Evolutionary conservation across 768 basidiomycete genomes (phyloP).

Genomic region (Lentinus tigrinus): DNA sequence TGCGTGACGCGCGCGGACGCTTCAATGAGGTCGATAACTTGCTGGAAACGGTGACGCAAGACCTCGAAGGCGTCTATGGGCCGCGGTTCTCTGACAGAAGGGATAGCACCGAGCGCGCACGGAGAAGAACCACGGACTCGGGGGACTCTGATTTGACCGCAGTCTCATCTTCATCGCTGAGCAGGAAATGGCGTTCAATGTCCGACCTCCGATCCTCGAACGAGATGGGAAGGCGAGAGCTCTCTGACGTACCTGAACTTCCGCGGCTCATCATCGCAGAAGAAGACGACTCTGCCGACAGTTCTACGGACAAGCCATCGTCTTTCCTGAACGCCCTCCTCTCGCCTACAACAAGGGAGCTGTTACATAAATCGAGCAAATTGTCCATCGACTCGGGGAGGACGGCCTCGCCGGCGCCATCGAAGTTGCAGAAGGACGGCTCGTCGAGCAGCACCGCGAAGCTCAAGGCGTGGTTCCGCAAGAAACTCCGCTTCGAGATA

Average conservation of each 20-base stretch:
- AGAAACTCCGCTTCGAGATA: conserved; percentile 41
- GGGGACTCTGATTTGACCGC: conserved; percentile 62
- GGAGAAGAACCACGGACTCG: conserved; percentile 56
- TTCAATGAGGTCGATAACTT: conserved; percentile 44
- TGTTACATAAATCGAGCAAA: conserved; percentile 18
- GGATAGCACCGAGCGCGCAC: conserved; percentile 22
- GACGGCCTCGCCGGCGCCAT: conserved; percentile 9
- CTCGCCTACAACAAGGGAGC: conserved; percentile 10
- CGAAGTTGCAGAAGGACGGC: conserved; percentile 11
- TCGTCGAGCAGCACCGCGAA: conserved; percentile 42
- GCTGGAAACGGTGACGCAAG: conserved; percentile 42
- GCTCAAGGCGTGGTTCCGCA: conserved; percentile 64
- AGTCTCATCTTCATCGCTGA: conserved; percentile 31
- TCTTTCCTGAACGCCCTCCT: conserved; percentile 16
- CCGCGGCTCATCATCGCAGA: conserved; percentile 11
- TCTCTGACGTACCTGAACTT: neutral
- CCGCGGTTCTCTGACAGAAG: conserved; percentile 18
- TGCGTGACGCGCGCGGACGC: conserved; percentile 45
- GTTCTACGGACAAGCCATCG: conserved; percentile 3
- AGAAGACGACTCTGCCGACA: conserved; percentile 8
- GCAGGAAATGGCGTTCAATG: conserved; percentile 22
- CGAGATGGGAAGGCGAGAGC: neutral
- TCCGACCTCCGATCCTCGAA: conserved; percentile 16
- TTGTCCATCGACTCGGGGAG: conserved; percentile 10
- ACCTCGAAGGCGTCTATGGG: conserved; percentile 45